A percentile compares a stretch with the other conserved stretches of the same genome.
These are phyloP conservation scores for Parietichytrium sp. DNA, from an alignment of 108 stramenopile species.

Conservation along the genomic window DNA sequence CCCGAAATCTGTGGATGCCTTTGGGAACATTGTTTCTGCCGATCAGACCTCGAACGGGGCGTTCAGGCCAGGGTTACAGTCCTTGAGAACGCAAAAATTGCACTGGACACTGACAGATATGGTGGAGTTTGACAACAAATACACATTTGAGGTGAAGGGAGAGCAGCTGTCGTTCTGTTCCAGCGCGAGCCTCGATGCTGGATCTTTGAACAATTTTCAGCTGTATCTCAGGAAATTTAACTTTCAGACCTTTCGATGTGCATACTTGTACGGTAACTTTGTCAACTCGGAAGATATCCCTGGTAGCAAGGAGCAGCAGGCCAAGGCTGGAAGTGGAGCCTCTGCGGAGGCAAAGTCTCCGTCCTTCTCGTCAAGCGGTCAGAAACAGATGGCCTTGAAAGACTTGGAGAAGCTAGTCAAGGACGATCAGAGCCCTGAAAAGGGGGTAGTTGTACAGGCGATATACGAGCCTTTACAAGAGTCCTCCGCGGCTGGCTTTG, in stretches of 20 bases:
- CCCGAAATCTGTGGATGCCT: not conserved
- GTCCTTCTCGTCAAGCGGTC: not conserved
- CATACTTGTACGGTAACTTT: slow-evolving; percentile 28
- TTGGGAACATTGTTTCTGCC: not conserved
- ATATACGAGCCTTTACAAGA: slow-evolving; percentile 4
- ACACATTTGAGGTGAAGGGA: slow-evolving; percentile 30
- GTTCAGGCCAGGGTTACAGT: slow-evolving; percentile 19
- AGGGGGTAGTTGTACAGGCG: slow-evolving; percentile 35
- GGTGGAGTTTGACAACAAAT: slow-evolving; percentile 32
- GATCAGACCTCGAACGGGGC: not conserved
- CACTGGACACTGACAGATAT: slow-evolving; percentile 34
- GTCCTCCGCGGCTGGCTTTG: not conserved
- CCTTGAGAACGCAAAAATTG: not conserved
- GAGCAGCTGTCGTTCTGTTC: slow-evolving; percentile 27
- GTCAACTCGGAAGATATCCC: not conserved
- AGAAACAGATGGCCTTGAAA: not conserved
- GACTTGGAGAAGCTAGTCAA: not conserved
- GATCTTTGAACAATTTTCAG: slow-evolving; percentile 2
- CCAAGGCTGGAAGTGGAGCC: not conserved
- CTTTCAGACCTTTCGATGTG: not conserved
- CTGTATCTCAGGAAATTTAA: not conserved
- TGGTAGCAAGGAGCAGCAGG: slow-evolving; percentile 15
- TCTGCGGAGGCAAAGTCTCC: not conserved
- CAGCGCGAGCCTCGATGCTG: slow-evolving; percentile 33
- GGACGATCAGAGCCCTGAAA: not conserved